Percentiles rank a stretch among this genome's conserved stretches.
These are phyloP conservation scores for Populus nigra DNA, from an alignment of 345 rosid genomes.

Conservation along the genomic window DNA sequence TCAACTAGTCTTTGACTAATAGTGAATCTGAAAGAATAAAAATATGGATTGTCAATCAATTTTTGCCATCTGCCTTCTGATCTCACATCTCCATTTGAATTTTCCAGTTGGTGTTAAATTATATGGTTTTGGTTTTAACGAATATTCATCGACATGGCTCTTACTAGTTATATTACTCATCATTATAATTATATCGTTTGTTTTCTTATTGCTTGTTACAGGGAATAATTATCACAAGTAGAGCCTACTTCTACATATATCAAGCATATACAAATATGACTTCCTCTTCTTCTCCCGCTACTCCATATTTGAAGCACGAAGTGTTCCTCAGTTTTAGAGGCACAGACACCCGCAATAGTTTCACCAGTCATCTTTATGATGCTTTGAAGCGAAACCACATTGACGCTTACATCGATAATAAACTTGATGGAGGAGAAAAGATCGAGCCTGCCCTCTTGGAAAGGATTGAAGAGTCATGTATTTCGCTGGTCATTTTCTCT, in stretches of 20 bases:
- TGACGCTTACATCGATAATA: not conserved
- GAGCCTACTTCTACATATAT: too few relatives aligned
- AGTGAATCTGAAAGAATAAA: too few relatives aligned
- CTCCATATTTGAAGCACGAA: not conserved
- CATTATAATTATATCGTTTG: too few relatives aligned
- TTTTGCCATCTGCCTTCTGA: too few relatives aligned
- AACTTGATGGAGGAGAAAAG: slow-evolving; percentile 3
- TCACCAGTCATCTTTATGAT: not conserved
- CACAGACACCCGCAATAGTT: not conserved
- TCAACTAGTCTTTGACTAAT: too few relatives aligned
- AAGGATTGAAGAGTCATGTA: not conserved
- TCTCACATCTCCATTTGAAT: too few relatives aligned
- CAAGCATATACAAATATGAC: too few relatives aligned
- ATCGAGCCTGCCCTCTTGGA: not conserved
- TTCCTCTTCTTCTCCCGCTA: not conserved
- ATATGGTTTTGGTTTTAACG: too few relatives aligned
- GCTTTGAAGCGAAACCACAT: not conserved
- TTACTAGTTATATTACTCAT: not conserved
- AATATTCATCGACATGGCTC: too few relatives aligned
- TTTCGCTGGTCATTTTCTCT: not conserved
- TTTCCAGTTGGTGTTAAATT: not conserved
- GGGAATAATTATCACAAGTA: too few relatives aligned
- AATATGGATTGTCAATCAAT: too few relatives aligned
- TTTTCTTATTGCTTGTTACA: too few relatives aligned
- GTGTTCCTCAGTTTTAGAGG: slow-evolving; percentile 7